These are phyloP conservation scores for Dendrobium catenatum DNA, from an alignment of 106 monocot genomes.

Conservation along the genomic window DNA sequence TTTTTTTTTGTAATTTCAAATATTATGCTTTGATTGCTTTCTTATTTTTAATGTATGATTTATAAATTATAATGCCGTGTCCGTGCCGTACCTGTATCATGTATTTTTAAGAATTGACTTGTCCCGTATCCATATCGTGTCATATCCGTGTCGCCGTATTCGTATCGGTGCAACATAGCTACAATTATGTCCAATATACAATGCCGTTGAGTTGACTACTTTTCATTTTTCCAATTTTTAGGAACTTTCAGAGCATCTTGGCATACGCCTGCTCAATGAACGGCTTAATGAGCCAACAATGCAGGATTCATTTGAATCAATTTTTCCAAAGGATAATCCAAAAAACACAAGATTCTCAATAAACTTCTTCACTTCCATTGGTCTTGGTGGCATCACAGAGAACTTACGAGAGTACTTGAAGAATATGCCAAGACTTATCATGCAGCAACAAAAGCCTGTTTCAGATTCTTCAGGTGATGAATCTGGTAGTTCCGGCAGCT, in stretches of 20 bases:
- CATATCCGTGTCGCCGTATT: too few species aligned
- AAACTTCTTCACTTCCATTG: constrained; percentile 94
- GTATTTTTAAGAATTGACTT: too few species aligned
- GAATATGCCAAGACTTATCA: constrained; percentile 94
- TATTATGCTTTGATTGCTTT: too few species aligned
- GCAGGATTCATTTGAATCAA: constrained; percentile 81
- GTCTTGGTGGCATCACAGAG: constrained; percentile 92
- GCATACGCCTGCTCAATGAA: constrained; percentile 79
- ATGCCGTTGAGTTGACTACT: not conserved
- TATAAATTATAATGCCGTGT: too few species aligned
- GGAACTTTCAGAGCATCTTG: constrained; percentile 92
- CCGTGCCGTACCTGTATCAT: too few species aligned
- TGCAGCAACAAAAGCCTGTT: constrained; percentile 69
- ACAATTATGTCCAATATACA: not conserved
- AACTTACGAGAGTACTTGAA: constrained; percentile 83
- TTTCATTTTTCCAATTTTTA: constrained; percentile 12
- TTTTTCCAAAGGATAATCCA: constrained; percentile 93
- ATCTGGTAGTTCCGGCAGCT: constrained; percentile 28
- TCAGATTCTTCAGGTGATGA: constrained; percentile 53
- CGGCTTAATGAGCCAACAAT: constrained; percentile 74
- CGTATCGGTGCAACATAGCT: too few species aligned
- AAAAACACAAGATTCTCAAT: constrained; percentile 92
- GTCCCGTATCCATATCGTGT: too few species aligned
- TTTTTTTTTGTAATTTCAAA: too few species aligned
- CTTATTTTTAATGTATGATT: too few species aligned